Conservation (phyloP, 768 basidiomycete genomes). For the Pholiota molesta region DNA sequence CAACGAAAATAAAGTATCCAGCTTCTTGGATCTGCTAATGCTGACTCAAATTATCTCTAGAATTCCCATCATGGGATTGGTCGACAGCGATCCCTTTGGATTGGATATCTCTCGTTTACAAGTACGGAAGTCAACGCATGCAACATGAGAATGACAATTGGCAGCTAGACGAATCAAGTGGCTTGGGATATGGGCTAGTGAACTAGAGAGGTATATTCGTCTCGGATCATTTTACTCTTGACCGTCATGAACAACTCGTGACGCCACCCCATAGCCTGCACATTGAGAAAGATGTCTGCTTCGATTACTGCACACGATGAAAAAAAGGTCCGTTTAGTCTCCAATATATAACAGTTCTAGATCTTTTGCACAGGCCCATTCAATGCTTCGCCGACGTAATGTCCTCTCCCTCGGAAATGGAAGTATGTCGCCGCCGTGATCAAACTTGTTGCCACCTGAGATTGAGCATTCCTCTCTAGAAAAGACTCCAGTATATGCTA, state of each 20-base stretch:
- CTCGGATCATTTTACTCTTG: not conserved
- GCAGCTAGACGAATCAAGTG: slow-evolving; percentile 73
- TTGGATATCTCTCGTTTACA: slow-evolving; percentile 93
- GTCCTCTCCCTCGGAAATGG: slow-evolving; percentile 61
- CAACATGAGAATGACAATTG: slow-evolving; percentile 71
- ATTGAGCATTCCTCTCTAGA: slow-evolving; percentile 39
- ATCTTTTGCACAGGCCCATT: slow-evolving; percentile 49
- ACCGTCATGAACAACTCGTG: not conserved
- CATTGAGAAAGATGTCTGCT: slow-evolving; percentile 64
- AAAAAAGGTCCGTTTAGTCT: slow-evolving; percentile 58
- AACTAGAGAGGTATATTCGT: slow-evolving; percentile 58
- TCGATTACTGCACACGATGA: slow-evolving; percentile 70
- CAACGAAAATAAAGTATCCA: not conserved
- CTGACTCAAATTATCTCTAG: slow-evolving; percentile 42
- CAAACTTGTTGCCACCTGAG: not conserved
- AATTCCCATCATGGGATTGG: slow-evolving; percentile 74
- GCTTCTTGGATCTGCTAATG: not conserved
- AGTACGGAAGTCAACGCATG: slow-evolving; percentile 72
- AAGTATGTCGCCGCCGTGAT: slow-evolving; percentile 44
- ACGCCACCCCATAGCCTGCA: slow-evolving; percentile 46
- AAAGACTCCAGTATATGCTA: slow-evolving; percentile 78
- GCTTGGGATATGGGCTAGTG: slow-evolving; percentile 77
- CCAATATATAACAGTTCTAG: not conserved
- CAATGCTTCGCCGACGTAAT: slow-evolving; percentile 55
- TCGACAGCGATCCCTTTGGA: slow-evolving; percentile 93